These are phyloP conservation scores for Metschnikowia chrysomelidarum DNA, from an alignment of 805 yeast species.

Conservation along the genomic window DNA sequence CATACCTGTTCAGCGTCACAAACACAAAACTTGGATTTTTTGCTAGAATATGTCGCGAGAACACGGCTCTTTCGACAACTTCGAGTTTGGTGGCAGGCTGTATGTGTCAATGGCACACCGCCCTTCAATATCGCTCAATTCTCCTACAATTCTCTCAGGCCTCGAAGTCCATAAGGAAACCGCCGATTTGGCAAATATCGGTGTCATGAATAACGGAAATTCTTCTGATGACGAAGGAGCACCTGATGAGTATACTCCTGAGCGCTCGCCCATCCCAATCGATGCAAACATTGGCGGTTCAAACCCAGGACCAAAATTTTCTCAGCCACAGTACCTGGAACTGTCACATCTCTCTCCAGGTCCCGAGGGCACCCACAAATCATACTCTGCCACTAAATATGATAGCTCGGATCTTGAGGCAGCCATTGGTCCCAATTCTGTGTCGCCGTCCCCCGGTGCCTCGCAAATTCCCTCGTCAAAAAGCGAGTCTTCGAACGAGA, in stretches of 20 bases:
- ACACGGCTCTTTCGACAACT: slow-evolving; percentile 10
- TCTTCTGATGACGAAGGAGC: slow-evolving; percentile 13
- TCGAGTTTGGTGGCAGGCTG: slow-evolving; percentile 38
- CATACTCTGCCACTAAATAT: slow-evolving; percentile 6
- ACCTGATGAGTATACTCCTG: slow-evolving; percentile 15
- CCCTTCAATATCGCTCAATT: slow-evolving; percentile 24
- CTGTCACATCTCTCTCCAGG: slow-evolving; percentile 16
- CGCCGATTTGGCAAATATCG: slow-evolving; percentile 55
- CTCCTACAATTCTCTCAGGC: slow-evolving; percentile 50
- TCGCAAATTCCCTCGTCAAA: neutral
- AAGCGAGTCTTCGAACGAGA: slow-evolving; percentile 2
- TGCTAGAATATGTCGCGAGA: no score
- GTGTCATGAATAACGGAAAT: slow-evolving; percentile 40
- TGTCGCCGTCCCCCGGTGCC: slow-evolving; percentile 7
- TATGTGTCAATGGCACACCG: slow-evolving; percentile 35
- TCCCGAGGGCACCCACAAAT: slow-evolving; percentile 10
- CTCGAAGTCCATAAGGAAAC: slow-evolving; percentile 54
- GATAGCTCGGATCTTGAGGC: slow-evolving; percentile 6
- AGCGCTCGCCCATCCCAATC: slow-evolving; percentile 26
- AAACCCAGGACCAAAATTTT: slow-evolving; percentile 1
- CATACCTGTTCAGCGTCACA: no score
- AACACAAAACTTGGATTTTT: no score
- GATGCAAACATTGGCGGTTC: slow-evolving; percentile 3
- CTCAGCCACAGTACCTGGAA: slow-evolving; percentile 5
- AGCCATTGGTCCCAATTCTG: slow-evolving; percentile 10